Conservation (phyloP, 169 alveolate genomes). For the Condylostoma magnum region DNA sequence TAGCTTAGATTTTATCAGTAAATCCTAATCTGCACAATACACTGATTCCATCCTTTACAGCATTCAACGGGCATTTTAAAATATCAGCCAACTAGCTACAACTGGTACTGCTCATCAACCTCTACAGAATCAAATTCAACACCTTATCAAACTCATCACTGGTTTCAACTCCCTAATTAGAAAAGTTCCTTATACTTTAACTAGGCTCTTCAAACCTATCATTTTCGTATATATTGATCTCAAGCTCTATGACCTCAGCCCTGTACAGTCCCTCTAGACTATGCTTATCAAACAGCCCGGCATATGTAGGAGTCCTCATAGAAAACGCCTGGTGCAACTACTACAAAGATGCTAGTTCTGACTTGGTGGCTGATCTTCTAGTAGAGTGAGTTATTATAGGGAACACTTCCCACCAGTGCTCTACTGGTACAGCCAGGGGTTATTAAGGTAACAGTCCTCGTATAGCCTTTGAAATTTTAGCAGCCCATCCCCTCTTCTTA, state of each 20-base stretch:
- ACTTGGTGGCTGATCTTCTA: not conserved
- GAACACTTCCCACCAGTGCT: conserved; percentile 7
- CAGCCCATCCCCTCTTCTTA: not conserved
- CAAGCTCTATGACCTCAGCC: not conserved
- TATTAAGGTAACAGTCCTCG: not conserved
- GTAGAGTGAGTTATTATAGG: not conserved
- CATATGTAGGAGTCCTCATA: not conserved
- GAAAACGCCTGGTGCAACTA: not conserved
- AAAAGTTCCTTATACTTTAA: too few species aligned
- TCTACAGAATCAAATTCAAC: not conserved
- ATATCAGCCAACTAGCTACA: not conserved
- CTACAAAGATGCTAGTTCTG: not conserved
- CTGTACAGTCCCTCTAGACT: conserved; percentile 1
- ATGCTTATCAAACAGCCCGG: not conserved
- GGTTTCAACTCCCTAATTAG: too few species aligned
- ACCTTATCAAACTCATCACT: not conserved
- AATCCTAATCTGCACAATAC: not conserved
- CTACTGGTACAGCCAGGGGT: not conserved
- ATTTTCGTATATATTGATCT: not conserved
- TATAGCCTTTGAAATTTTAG: conserved; percentile 8
- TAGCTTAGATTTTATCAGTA: not conserved
- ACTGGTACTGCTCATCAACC: not conserved
- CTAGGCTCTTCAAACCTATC: not conserved
- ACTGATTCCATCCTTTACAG: not conserved
- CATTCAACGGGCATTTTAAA: not conserved